These are phyloP conservation scores for Waltergamsia citrina DNA, from an alignment of 2,329 filamentous ascomycete species.

Conservation along the genomic window DNA sequence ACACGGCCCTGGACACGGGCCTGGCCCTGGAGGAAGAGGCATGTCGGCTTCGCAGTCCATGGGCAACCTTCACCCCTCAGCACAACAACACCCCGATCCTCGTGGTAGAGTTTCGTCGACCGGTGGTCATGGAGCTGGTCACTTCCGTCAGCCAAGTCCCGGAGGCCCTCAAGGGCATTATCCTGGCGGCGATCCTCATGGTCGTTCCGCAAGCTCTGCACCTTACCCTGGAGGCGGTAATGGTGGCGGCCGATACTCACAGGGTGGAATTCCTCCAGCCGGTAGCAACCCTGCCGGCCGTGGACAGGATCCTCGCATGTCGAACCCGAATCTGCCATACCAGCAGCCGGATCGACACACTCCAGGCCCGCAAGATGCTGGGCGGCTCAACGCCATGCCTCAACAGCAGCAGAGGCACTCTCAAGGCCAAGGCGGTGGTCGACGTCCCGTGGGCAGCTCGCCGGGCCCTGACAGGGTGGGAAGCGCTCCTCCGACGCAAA, in stretches of 20 bases:
- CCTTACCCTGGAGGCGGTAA: slow-evolving; percentile 13
- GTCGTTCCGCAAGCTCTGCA: slow-evolving; percentile 10
- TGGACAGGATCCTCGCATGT: slow-evolving; percentile 24
- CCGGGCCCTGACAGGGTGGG: slow-evolving; percentile 20
- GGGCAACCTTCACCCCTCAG: slow-evolving; percentile 34
- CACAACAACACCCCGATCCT: slow-evolving; percentile 23
- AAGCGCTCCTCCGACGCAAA: slow-evolving; percentile 25
- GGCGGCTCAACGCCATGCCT: not conserved
- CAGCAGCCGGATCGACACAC: slow-evolving; percentile 16
- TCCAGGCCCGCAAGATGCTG: not conserved
- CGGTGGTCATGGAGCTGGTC: slow-evolving; percentile 28
- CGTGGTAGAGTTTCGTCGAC: slow-evolving; percentile 32
- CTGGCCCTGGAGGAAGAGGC: slow-evolving; percentile 8
- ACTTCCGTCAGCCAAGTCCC: slow-evolving; percentile 28
- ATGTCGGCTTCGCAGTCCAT: slow-evolving; percentile 23
- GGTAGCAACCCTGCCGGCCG: not conserved
- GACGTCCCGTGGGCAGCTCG: slow-evolving; percentile 5
- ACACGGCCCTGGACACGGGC: slow-evolving; percentile 25
- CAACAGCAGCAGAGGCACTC: slow-evolving; percentile 4
- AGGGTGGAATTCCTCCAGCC: slow-evolving; percentile 1
- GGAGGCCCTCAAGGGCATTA: slow-evolving; percentile 6
- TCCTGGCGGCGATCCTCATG: slow-evolving; percentile 13
- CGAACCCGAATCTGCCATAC: not conserved
- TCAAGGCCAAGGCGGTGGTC: not conserved
- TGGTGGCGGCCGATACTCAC: slow-evolving; percentile 15